Evolutionary conservation across 2,329 filamentous ascomycete species (phyloP), one percentile per base, ranked within the genome.

Genomic region (Daldinia eschscholtzii): DNA sequence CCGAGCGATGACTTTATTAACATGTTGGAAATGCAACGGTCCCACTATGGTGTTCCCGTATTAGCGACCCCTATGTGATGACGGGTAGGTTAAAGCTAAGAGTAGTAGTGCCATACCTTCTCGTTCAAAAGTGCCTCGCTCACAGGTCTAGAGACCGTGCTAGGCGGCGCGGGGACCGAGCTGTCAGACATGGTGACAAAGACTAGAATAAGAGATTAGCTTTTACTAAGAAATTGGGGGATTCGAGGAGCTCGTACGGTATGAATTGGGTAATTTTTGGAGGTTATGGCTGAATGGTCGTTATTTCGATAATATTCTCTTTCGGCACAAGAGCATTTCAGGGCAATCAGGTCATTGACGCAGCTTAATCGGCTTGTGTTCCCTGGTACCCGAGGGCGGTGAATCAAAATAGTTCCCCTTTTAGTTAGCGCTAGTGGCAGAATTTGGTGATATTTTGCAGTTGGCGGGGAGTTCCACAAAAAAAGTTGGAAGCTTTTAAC

Each of bases 91-190:
- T 20, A 39, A 41, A 39, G 30, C 35, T 57, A 61, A 39, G 23
- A 57, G 33, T 53, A 50, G 42, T 30, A 62, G 71, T 78, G 73
- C 55, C 71, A 69, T 90, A 98, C 96, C 94, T 99, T 99, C 85
- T 99, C 96, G 84, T 98, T 98, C 80, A 99, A 89, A 78, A 99
- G 90, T 79, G 95, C 93, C 87, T 99, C 96, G 87, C 95, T 98
- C 84, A 98, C 92, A 72, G 96, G 95, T 83, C 93, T 89, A 81
- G 91, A 87, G 80, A 92, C 87, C 72, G 89, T 86, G 81, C 87
- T 86, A 76, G 89, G 86, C 74, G 87, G 82, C 77, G 88, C 82
- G 79, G 86, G 84, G 84, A 81, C 76, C 72, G 84, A 82, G 57
- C 82, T 80, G 58, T 87, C 85, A 76, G 87, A 81, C 87, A 89